Percentiles rank a stretch among this genome's conserved stretches.
phyloP scores from a whole-genome alignment of 495 filamentous ascomycete species.

The Lasiosphaeria hispida region DNA sequence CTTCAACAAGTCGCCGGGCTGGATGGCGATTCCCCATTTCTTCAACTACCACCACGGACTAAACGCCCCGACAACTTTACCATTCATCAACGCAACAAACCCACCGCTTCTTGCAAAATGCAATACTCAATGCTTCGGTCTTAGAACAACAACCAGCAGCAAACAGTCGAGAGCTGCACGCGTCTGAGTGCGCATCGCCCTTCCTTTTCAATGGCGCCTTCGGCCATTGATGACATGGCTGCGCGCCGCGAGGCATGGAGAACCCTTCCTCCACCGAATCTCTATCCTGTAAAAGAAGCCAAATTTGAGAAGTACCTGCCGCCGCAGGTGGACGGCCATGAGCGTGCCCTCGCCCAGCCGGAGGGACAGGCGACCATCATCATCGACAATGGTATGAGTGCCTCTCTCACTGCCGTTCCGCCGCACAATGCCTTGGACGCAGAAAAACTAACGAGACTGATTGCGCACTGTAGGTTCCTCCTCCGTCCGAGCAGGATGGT shows the following conservation, averaged over 20 bases:
- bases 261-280: constrained; percentile 42
- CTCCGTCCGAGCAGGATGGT: constrained; percentile 88
- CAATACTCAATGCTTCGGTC: background rate
- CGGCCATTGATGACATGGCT: constrained; percentile 38
- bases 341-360: constrained; percentile 53
- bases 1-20: too few relatives aligned
- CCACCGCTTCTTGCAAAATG: constrained; percentile 7
- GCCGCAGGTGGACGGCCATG: constrained; percentile 65
- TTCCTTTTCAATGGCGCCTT: constrained; percentile 41
- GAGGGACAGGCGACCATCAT: constrained; percentile 69
- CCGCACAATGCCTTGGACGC: background rate
- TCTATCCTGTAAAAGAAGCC: constrained; percentile 63
- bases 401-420: background rate
- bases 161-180: background rate
- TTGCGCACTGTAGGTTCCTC: constrained; percentile 64
- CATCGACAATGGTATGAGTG: constrained; percentile 89
- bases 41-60: background rate
- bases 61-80: background rate
- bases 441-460: constrained; percentile 5
- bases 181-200: background rate
- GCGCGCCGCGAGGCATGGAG: constrained; percentile 35
- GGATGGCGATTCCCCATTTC: background rate
- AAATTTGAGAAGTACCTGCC: constrained; percentile 73
- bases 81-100: background rate
- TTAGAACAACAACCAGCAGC: background rate